phyloP scores from a whole-genome alignment of 768 basidiomycete genomes.

The Cyclocybe aegerita region DNA sequence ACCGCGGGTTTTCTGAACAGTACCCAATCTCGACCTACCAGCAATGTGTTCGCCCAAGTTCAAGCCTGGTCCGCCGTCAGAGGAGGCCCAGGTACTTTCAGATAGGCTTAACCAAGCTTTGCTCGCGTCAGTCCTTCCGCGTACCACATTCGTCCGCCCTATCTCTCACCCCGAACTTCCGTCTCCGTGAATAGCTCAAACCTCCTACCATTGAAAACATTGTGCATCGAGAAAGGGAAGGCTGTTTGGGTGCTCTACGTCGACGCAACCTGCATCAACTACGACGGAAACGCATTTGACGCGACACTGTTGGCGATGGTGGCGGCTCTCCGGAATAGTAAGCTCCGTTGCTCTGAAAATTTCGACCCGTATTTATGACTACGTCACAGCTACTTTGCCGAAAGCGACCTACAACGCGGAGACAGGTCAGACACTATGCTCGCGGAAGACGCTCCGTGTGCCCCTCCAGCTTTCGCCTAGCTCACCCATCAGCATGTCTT shows the following conservation, averaged over 20 bases:
- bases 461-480: constrained; percentile 43
- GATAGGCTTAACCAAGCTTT: constrained; percentile 79
- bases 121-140: constrained; percentile 51
- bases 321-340: constrained; percentile 83
- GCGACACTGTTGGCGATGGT: constrained; percentile 87
- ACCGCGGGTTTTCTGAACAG: constrained; percentile 34
- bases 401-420: constrained; percentile 72
- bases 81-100: constrained; percentile 91
- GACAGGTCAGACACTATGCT: constrained; percentile 60
- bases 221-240: constrained; percentile 80
- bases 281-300: constrained; percentile 95
- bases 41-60: constrained; percentile 92
- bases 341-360: constrained; percentile 23
- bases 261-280: constrained; percentile 94
- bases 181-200: constrained; percentile 47
- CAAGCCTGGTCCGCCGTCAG: constrained; percentile 92
- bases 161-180: background rate
- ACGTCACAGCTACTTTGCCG: constrained; percentile 59
- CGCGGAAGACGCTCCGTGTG: constrained; percentile 38
- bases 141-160: background rate
- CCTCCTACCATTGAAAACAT: constrained; percentile 59
- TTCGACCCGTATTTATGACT: constrained; percentile 1
- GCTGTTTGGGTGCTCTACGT: constrained; percentile 94
- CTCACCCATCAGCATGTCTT: constrained; percentile 55
- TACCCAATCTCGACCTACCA: constrained; percentile 93